Conservation (phyloP, 2,329 filamentous ascomycete genomes). For the Mariannaea sp. region DNA sequence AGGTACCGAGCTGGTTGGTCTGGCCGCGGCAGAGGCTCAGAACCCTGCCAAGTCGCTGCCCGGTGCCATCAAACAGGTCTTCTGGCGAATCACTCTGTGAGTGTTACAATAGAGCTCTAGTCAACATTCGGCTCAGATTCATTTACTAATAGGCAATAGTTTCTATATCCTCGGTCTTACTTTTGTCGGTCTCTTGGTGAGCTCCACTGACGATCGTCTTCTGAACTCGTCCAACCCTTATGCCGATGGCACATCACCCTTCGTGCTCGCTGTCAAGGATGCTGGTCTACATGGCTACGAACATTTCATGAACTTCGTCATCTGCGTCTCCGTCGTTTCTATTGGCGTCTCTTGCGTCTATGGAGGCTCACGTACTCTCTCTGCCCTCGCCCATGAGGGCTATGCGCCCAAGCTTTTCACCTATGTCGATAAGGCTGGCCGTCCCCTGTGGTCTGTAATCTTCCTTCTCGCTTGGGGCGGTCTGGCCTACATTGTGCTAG, state of each 20-base stretch:
- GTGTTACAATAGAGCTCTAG: slow-evolving; percentile 26
- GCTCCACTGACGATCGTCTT: slow-evolving; percentile 49
- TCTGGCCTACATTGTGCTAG: slow-evolving; percentile 54
- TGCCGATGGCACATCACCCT: slow-evolving; percentile 50
- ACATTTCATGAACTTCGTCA: slow-evolving; percentile 58
- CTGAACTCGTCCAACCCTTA: slow-evolving; percentile 41
- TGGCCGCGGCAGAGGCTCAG: slow-evolving; percentile 69
- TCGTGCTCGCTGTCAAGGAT: slow-evolving; percentile 55
- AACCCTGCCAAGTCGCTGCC: slow-evolving; percentile 75
- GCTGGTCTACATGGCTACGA: slow-evolving; percentile 54
- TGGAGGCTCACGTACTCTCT: slow-evolving; percentile 59
- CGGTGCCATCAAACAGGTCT: slow-evolving; percentile 77
- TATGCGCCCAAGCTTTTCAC: slow-evolving; percentile 59
- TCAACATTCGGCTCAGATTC: not conserved
- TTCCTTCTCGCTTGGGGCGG: slow-evolving; percentile 52
- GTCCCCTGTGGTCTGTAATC: slow-evolving; percentile 53
- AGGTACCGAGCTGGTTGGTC: slow-evolving; percentile 70
- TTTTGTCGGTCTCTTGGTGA: slow-evolving; percentile 53
- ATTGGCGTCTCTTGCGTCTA: slow-evolving; percentile 61
- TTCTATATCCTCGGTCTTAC: slow-evolving; percentile 57
- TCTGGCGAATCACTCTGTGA: slow-evolving; percentile 55
- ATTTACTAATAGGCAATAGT: slow-evolving; percentile 8
- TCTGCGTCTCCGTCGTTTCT: slow-evolving; percentile 58
- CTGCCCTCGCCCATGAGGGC: slow-evolving; percentile 60
- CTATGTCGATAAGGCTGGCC: slow-evolving; percentile 59